Base-by-base conservation (phyloP, 768 basidiomycete species). In the Pleurotus sapidus region DNA sequence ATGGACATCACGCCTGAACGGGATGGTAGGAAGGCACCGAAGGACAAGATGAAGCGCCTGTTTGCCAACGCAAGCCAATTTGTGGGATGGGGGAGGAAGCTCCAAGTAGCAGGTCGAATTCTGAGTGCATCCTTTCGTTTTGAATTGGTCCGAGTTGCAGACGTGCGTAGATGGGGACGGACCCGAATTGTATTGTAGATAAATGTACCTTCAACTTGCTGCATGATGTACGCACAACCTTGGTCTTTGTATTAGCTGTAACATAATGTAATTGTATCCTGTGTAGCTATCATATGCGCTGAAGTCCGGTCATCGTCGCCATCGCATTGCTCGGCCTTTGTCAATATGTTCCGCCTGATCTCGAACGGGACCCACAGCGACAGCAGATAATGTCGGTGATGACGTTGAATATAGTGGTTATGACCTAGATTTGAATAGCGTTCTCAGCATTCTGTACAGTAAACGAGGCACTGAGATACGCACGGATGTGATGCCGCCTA, bases 331-430 rank as follows among this genome's bases (percentile, higher is more conserved):
- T 11, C 30, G 30, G 8, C 30, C 30, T 34, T 34, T 34, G 9
- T 45, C 42, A 45, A 45, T 45, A 45, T 4, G 42, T 45, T 23
- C 42, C 42, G 5, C 42, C 42, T 23, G 42, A 6, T 15, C 42
- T 45, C n/a, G n/a, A 20, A 3, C 46, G 17, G 17, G 46, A 48
- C 1, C 46, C 46, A 55, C 79, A 82, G 61, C 75, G 68, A 64
- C 80, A 82, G 65, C 79, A 81, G 2, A 81, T 70, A 40, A 81
- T 79, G 58, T 80, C 86, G 48, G 70, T 58, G 55, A 89, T 84
- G 45, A 85, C 65, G 63, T 87, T 75, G 63, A 86, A 82, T 58
- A 88, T 87, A 0, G 84, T 80, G 12, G 85, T 81, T 43, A 87
- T 74, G 45, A 88, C 70, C 87, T 88, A 59, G 7, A 59, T 45